phyloP scores from a whole-genome alignment of 305 asterid species.

The Fraxinus latifolia region DNA sequence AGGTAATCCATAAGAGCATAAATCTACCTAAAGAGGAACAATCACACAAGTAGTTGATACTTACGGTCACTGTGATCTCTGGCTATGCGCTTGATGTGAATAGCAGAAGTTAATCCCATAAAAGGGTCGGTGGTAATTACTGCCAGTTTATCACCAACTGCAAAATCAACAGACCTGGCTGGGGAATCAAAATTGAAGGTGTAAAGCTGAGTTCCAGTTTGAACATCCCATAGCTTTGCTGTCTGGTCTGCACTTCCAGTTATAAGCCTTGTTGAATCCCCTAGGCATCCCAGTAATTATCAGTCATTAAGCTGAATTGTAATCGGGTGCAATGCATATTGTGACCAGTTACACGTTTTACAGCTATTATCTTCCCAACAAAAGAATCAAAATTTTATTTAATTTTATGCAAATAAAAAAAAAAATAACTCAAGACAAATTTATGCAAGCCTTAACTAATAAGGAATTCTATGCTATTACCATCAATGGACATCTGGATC shows the following conservation, averaged over 20 bases:
- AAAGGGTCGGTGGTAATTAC: constrained; percentile 89
- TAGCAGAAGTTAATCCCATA: constrained; percentile 74
- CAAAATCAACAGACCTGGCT: constrained; percentile 71
- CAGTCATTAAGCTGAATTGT: background rate
- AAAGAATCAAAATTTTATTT: background rate
- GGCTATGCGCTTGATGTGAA: constrained; percentile 72
- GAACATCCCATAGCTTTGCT: constrained; percentile 84
- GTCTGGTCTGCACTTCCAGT: constrained; percentile 95
- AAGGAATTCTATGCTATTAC: background rate
- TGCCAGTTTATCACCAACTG: constrained; percentile 74
- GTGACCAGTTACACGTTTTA: background rate
- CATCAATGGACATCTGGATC: background rate
- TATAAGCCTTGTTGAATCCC: constrained; percentile 74
- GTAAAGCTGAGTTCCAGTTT: constrained; percentile 55
- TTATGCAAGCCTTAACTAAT: background rate
- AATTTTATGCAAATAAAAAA: background rate
- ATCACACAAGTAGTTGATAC: constrained; percentile 27
- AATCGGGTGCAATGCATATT: background rate
- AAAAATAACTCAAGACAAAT: background rate
- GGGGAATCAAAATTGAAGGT: constrained; percentile 81
- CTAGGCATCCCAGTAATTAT: constrained; percentile 30
- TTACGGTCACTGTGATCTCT: constrained; percentile 61
- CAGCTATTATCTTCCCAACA: background rate
- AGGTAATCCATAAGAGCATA: background rate
- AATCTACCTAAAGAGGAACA: background rate